A percentile compares a stretch with the other conserved stretches of the same genome.
Evolutionary conservation across 2,329 filamentous ascomycete species (phyloP).

Genomic region (Lasiodiplodia hormozganensis): DNA sequence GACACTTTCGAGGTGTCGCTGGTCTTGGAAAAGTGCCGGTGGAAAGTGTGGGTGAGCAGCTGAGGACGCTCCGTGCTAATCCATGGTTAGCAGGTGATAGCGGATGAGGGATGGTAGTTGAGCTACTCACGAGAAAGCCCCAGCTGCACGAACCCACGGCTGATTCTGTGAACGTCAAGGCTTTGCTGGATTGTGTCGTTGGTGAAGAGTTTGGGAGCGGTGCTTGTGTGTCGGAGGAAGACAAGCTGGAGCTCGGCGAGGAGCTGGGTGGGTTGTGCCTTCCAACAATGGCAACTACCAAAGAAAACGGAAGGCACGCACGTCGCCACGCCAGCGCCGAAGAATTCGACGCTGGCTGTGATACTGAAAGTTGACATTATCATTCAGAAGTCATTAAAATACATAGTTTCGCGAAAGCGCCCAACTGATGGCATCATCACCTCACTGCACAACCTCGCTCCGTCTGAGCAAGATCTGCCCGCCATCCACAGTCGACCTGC

Average conservation of each 20-base stretch:
- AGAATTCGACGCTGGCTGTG: too few relatives aligned
- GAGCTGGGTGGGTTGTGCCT: background rate
- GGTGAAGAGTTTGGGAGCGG: background rate
- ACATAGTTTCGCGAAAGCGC: background rate
- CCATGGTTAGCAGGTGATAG: background rate
- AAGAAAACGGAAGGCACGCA: background rate
- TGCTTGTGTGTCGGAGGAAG: background rate
- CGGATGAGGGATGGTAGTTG: background rate
- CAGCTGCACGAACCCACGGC: too few relatives aligned
- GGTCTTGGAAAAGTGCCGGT: too few relatives aligned
- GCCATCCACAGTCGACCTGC: slow-evolving; percentile 49
- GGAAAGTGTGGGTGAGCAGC: background rate
- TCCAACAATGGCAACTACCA: background rate
- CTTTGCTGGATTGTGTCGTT: background rate
- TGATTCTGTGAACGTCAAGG: background rate
- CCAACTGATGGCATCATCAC: background rate
- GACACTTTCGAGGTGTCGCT: too few relatives aligned
- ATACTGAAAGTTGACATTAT: too few relatives aligned
- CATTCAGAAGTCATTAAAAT: background rate
- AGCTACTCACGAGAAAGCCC: too few relatives aligned
- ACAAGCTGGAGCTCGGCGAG: background rate
- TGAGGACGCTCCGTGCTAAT: background rate
- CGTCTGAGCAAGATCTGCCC: slow-evolving; percentile 48
- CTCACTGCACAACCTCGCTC: background rate
- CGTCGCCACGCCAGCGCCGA: background rate